Conservation (phyloP, 106 monocot genomes). For the Platanthera zijinensis region DNA sequence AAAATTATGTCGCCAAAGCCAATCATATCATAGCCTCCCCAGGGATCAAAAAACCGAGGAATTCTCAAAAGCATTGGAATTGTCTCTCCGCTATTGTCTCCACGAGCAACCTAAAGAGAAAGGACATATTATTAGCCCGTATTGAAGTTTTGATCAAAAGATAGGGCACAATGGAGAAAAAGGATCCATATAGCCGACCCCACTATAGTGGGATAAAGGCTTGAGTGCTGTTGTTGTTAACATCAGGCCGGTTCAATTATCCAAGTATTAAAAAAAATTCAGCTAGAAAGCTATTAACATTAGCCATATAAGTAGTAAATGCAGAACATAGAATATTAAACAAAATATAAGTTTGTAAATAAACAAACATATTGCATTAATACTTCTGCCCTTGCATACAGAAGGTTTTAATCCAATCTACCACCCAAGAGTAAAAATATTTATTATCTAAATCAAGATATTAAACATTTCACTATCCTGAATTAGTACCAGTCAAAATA, state of each 20-base stretch:
- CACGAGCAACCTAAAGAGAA: conserved; percentile 75
- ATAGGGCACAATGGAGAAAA: too few species aligned
- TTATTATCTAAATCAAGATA: neutral
- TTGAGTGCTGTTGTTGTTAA: neutral
- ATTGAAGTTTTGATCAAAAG: neutral
- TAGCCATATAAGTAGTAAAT: neutral
- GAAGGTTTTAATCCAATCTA: neutral
- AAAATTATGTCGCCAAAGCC: conserved; percentile 99
- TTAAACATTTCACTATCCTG: neutral
- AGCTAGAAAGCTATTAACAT: neutral
- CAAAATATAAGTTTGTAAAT: neutral
- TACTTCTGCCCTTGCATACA: neutral
- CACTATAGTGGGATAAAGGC: too few species aligned
- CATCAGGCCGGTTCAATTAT: neutral
- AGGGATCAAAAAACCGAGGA: conserved; percentile 87
- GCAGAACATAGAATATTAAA: neutral
- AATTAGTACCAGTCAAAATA: neutral
- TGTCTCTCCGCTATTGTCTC: conserved; percentile 68
- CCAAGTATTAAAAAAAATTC: neutral
- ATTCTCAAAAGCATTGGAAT: conserved; percentile 96
- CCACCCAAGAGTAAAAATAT: neutral
- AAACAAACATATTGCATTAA: neutral
- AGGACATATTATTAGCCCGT: neutral
- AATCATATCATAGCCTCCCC: conserved; percentile 99
- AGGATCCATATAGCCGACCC: too few species aligned